Base-by-base conservation (phyloP, 2,329 filamentous ascomycete species). In the Drechslerella stenobrocha region DNA sequence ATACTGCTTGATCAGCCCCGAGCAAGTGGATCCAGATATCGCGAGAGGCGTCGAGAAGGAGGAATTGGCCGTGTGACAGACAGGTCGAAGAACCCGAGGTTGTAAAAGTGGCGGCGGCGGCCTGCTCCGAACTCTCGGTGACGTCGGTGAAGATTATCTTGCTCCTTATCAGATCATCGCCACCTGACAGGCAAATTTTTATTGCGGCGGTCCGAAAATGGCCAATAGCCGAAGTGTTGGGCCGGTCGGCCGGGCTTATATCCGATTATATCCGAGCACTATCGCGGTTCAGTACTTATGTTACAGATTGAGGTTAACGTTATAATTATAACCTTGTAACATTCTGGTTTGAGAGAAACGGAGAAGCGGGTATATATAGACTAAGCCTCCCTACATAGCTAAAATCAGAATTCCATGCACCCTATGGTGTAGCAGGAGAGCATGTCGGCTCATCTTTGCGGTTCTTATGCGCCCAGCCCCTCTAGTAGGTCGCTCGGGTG, bases 121-220 rank as follows among this genome's bases (percentile, higher is more conserved):
- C n/a, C n/a, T n/a, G 37, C 37, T 20, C 7, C 3, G 13, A n/a
- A 13, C 2, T 18, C 6, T n/a, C 28, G 46, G 24, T 47, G 35
- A 50, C 30, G 40, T 22, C 30, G 32, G 23, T 15, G 35, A 15
- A 51, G 44, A 64, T 67, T 67, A 67, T 59, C 63, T 60, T 23
- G 51, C 46, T 9, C 32, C 46, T 67, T 67, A 67, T 67, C 63
- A 60, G 63, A 67, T 67, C 55, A 34, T 55, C 24, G 24, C 32
- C 11, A 51, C 32, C 20, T 22, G 20, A 4, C 52, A 8, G 34
- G 26, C 20, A 45, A 59, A 67, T 60, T 40, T 55, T 67, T 60
- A n/a, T n/a, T n/a, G n/a, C n/a, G n/a, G 45, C 34, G 20, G 22
- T 45, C 51, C 18, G 37, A 45, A 28, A 32, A n/a, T 22, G 11